These are phyloP conservation scores for Recurvomyces mirabilis DNA, from an alignment of 495 filamentous ascomycete genomes.

Conservation along the genomic window DNA sequence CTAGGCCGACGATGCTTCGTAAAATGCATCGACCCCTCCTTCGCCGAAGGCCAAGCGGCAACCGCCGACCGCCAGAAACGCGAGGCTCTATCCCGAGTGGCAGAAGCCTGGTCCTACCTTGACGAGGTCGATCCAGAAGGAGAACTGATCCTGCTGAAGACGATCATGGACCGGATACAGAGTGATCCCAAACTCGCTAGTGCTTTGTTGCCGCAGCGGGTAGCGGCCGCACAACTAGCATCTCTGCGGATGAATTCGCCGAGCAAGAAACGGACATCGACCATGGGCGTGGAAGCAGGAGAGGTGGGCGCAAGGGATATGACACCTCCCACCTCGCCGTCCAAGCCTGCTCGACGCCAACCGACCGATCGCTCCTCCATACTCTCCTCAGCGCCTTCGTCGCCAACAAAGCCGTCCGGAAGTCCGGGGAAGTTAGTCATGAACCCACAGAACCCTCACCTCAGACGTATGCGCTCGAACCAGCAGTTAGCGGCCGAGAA, in stretches of 20 bases:
- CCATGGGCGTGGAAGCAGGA: background rate
- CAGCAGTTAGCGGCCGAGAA: constrained; percentile 9
- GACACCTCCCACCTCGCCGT: constrained; percentile 8
- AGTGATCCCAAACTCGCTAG: constrained; percentile 30
- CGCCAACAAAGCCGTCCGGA: constrained; percentile 22
- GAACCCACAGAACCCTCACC: constrained; percentile 73
- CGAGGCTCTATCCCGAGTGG: constrained; percentile 67
- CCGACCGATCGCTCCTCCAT: background rate
- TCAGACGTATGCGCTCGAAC: constrained; percentile 43
- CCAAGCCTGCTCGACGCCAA: constrained; percentile 12
- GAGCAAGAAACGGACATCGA: constrained; percentile 2
- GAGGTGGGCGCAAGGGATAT: constrained; percentile 3
- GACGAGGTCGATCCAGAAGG: constrained; percentile 87
- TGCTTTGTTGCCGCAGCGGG: constrained; percentile 24
- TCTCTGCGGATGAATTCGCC: constrained; percentile 14
- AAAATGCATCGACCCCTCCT: constrained; percentile 64
- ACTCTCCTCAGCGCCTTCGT: no score
- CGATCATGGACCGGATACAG: constrained; percentile 51
- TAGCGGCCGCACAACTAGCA: constrained; percentile 18
- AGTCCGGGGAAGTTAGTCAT: constrained; percentile 56
- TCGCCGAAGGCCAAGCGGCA: constrained; percentile 72
- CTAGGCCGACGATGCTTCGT: constrained; percentile 69
- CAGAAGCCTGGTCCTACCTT: constrained; percentile 71
- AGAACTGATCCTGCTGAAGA: constrained; percentile 67
- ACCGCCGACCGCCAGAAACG: constrained; percentile 63